These are phyloP conservation scores for Citrus australasica DNA, from an alignment of 345 rosid genomes.

Conservation along the genomic window DNA sequence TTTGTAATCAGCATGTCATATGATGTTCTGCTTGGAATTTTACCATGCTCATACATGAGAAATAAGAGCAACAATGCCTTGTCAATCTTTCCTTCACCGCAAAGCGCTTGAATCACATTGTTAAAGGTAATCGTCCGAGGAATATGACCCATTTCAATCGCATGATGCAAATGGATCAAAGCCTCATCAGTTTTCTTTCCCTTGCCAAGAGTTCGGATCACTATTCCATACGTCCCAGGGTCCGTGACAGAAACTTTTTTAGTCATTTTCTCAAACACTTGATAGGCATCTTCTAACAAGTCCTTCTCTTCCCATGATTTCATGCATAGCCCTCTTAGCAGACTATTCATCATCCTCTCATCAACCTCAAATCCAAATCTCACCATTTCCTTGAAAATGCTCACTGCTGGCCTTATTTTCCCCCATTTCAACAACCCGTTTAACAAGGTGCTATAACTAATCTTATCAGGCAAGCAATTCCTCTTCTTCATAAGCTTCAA, in stretches of 20 bases:
- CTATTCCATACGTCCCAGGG: constrained; percentile 21
- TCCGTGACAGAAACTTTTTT: constrained; percentile 10
- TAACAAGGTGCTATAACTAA: constrained; percentile 49
- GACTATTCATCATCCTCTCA: constrained; percentile 32
- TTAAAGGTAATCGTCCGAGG: constrained; percentile 40
- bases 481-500: constrained; percentile 51
- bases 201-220: constrained; percentile 34
- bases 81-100: constrained; percentile 30
- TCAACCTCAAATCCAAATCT: constrained; percentile 37
- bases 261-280: constrained; percentile 48
- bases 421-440: constrained; percentile 58
- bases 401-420: constrained; percentile 28
- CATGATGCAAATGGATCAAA: constrained; percentile 22
- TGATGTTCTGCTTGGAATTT: constrained; percentile 31
- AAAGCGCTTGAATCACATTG: constrained; percentile 40
- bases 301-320: constrained; percentile 30
- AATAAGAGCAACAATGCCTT: constrained; percentile 38
- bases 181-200: constrained; percentile 40
- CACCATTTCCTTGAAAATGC: constrained; percentile 44
- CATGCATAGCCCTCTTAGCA: constrained; percentile 46
- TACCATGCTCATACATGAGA: constrained; percentile 31
- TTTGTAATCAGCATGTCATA: constrained; percentile 41
- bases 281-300: constrained; percentile 33
- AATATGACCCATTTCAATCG: constrained; percentile 29
- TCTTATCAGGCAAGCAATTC: constrained; percentile 43